Evolutionary conservation across 306 rosid species (phyloP), one percentile per base, ranked within the genome.

Genomic region (Trichosanthes cucumerina): DNA sequence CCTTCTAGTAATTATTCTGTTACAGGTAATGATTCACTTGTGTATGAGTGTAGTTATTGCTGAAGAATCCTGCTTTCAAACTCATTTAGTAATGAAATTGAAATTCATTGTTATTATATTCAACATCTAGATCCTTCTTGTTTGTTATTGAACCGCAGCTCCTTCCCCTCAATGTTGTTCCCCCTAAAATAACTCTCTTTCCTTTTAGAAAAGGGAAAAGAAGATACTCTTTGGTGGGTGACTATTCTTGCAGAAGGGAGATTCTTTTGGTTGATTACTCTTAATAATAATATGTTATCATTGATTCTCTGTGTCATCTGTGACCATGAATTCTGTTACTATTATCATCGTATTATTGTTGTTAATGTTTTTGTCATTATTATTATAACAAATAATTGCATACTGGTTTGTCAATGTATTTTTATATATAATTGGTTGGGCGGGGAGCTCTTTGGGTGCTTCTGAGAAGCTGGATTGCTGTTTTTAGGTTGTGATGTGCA

Each of bases 1-100:
- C 97, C 99, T 96, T 91, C 96, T 96, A 96, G 96, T 96, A 92
- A 96, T 93, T 91, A 92, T 89, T 91, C 98, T 91, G 86, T 90
- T 88, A 56, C 98, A 96, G 99, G 99, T 96, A 96, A 95, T 83
- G 80, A 84, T 88, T 91, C 87, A 86, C 84, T 86, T 82, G 87
- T 82, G 83, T 83, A 88, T 89, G 91, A 84, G 86, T 87, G 90
- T 87, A 83, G 88, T 88, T 80, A 79, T 78, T 85, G 83, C 76
- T 80, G 82, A 81, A 79, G 83, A 82, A 74, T 78, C 34, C 74
- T 79, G 33, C 80, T 86, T 50, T 85, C 84, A 85, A 85, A 86
- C 87, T 82, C 79, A 79, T 64, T 81, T 82, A 56, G 38, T 36
- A 76, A 54, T n/a, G 7, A 56, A 24, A 49, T 36, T 19, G 65